Base-by-base conservation (phyloP, 257 asterid genomes). In the Solanum pennellii region DNA sequence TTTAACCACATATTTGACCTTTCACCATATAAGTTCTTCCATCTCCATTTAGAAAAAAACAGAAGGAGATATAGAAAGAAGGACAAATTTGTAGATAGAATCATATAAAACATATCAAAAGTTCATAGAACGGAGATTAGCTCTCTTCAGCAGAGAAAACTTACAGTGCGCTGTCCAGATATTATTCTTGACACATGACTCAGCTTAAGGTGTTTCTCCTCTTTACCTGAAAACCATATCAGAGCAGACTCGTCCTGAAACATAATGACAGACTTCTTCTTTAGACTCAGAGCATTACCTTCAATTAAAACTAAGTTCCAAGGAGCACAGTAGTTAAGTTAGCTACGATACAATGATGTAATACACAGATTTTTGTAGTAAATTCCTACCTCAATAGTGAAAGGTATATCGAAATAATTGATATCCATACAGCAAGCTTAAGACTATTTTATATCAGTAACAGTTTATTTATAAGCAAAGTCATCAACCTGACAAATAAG, bases 151-250 rank as follows among this genome's bases (percentile, higher is more conserved):
- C 62, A 29, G 71, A 86, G 87, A 86, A 89, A 80, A 92, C 98
- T 93, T 92, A 95, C 99, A 42, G 99, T 96, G 72, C 99, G 96
- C 94, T 96, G 99, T 66, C 99, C 99, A 84, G 99, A 95, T 83
- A 96, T 94, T 89, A 96, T 96, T 93, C 98, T 92, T 86, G 98
- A 93, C 66, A 96, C 98, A 72, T 95, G 94, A 93, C 96, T 91
- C 68, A 96, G 94, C 90, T 94, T 94, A 66, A 96, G 98, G 88
- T 92, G 96, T 89, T 96, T 95, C 96, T 96, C 98, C 90, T 96
- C 98, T 93, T 94, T 96, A 86, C 98, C 98, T 6, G 98, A 95
- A 90, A 92, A 94, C 99, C 99, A 96, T 90, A 96, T 92, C 92
- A 96, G 94, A 92, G 93, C 92, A 90, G 98, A 91, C 90, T 96